Conservation (phyloP, 441 rosid species). For the Gossypium lobatum region DNA sequence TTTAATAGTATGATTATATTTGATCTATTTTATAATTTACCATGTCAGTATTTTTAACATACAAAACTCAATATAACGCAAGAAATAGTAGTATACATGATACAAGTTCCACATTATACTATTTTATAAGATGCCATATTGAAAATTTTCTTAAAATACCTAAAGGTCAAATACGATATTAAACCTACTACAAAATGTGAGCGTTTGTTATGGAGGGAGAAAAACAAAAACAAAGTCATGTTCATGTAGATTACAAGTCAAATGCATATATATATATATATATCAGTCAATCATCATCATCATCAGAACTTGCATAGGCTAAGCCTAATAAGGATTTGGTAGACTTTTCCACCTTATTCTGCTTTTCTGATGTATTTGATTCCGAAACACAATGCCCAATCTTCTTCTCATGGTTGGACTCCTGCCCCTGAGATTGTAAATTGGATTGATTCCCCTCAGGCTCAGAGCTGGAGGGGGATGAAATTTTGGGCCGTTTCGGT, state of each 20-base stretch:
- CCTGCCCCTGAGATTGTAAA: slow-evolving; percentile 20
- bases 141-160: not conserved
- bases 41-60: too few relatives aligned
- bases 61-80: too few relatives aligned
- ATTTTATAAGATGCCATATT: not conserved
- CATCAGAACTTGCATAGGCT: slow-evolving; percentile 84
- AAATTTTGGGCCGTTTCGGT: slow-evolving; percentile 54
- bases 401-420: slow-evolving; percentile 23
- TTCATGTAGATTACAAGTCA: not conserved
- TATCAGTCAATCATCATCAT: slow-evolving; percentile 24
- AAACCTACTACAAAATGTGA: not conserved
- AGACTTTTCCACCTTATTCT: slow-evolving; percentile 30
- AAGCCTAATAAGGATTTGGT: slow-evolving; percentile 68
- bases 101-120: not conserved
- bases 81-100: not conserved
- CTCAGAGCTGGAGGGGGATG: slow-evolving; percentile 19
- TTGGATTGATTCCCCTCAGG: slow-evolving; percentile 24
- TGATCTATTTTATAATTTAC: too few relatives aligned
- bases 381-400: slow-evolving; percentile 18
- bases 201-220: not conserved
- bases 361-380: slow-evolving; percentile 22
- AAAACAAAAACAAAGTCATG: not conserved
- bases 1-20: too few relatives aligned
- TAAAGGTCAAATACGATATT: not conserved
- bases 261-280: not conserved